Conservation (phyloP, 257 asterid genomes). For the Nyctanthes arbortristis region DNA sequence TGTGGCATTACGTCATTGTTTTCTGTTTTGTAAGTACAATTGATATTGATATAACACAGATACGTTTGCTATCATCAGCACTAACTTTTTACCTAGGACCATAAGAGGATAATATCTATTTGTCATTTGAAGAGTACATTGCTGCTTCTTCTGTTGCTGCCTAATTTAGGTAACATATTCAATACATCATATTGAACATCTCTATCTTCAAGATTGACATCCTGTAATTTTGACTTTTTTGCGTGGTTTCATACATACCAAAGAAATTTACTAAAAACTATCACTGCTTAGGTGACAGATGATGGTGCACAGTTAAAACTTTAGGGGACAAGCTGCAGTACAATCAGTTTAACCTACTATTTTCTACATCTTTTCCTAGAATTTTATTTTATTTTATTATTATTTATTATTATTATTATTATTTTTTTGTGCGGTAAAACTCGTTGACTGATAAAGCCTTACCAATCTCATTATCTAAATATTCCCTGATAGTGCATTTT, state of each 20-base stretch:
- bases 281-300: not conserved
- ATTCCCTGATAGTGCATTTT: not conserved
- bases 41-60: not conserved
- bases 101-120: slow-evolving; percentile 2
- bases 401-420: no score
- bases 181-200: not conserved
- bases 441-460: not conserved
- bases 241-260: not conserved
- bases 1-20: not conserved
- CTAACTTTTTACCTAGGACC: not conserved
- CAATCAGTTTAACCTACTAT: not conserved
- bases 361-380: not conserved
- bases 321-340: not conserved
- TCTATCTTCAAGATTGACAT: not conserved
- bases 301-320: not conserved
- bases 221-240: no score
- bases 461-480: not conserved
- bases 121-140: not conserved
- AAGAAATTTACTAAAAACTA: not conserved
- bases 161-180: not conserved
- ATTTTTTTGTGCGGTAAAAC: no score
- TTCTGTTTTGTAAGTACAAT: not conserved
- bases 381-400: no score
- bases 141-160: not conserved
- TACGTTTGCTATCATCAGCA: not conserved